Evolutionary conservation across 2,329 filamentous ascomycete species (phyloP), one percentile per base, ranked within the genome.

Genomic region (Clonostachys byssicola): DNA sequence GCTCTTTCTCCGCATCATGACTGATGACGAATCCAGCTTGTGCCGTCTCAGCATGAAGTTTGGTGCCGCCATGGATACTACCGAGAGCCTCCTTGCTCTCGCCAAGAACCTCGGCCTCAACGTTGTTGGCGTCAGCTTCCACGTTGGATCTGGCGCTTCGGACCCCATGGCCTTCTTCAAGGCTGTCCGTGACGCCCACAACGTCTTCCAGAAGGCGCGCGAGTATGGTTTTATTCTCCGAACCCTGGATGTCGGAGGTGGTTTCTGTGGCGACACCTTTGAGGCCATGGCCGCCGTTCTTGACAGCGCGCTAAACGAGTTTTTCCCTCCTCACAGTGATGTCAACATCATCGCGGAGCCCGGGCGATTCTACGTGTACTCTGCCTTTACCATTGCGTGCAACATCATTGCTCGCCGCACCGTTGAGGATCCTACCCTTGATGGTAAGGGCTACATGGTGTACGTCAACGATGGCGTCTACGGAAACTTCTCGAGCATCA

Each of bases 391-490:
- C 40, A 81, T 99, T 56, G 94, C 94, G 41, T 94, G 89, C 73
- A 92, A 96, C 70, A 83, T 99, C 65, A 99, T 97, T 64, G 92
- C 94, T 33, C 90, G 94, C 51, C 92, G 94, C 60, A 91, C 90
- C 39, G 86, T 97, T 49, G 78, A 86, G 53, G 84, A 92, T 60
- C 82, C 88, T 5, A 73, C 73, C 17, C 75, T 79, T 12, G 76
- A 76, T 44, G 76, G 79, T 52, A 84, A 83, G 51, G 89, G 85
- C 56, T 96, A 95, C 77, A 99, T 97, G 94, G 73, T 96, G 42
- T 99, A 99, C 67, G 75, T 97, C 65, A 99, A 99, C 64, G 94
- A 99, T 58, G 94, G 94, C 30, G 86, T 97, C 46, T 99, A 99
- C 62, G 94, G 94, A 60, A 97, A 97, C 74, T 97, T 99, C 64